Conservation (phyloP, 768 basidiomycete species). For the Pseudohyphozyma bogoriensis region DNA sequence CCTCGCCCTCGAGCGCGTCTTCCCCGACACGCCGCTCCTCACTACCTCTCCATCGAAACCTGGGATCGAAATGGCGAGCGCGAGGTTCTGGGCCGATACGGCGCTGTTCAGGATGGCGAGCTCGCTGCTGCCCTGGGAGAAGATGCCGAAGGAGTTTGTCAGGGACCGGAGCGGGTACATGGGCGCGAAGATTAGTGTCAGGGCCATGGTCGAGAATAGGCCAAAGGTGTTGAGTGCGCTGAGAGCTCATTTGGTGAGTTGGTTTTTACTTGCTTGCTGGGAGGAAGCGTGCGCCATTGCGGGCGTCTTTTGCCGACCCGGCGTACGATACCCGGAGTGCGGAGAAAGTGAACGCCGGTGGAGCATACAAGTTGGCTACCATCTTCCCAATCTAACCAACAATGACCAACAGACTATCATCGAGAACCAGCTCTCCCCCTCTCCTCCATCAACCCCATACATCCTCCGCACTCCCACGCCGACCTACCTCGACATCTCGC, state of each 20-base stretch:
- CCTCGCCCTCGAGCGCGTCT: constrained; percentile 48
- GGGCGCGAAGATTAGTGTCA: constrained; percentile 41
- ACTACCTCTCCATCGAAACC: constrained; percentile 48
- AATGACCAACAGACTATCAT: constrained; percentile 39
- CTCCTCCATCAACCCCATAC: constrained; percentile 44
- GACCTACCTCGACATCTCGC: constrained; percentile 40
- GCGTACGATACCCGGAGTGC: too few species aligned
- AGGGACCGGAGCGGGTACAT: constrained; percentile 41
- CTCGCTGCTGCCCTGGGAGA: constrained; percentile 46
- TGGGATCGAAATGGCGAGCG: constrained; percentile 47
- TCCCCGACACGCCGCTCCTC: constrained; percentile 44
- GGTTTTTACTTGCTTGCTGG: background rate
- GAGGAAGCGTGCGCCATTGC: background rate
- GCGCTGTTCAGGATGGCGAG: constrained; percentile 43
- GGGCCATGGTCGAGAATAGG: constrained; percentile 9
- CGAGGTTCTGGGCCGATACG: constrained; percentile 45
- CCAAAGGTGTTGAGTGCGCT: background rate
- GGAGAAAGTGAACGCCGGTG: too few species aligned
- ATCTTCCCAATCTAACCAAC: constrained; percentile 12
- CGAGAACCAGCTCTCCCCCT: constrained; percentile 47
- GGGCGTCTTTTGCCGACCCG: too few species aligned
- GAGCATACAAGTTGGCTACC: too few species aligned
- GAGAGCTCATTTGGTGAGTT: background rate
- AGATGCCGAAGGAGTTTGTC: constrained; percentile 32
- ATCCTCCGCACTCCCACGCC: constrained; percentile 44